Base-by-base conservation (phyloP, 202 grass and related monocot species). In the Sporobolus alterniflorus region DNA sequence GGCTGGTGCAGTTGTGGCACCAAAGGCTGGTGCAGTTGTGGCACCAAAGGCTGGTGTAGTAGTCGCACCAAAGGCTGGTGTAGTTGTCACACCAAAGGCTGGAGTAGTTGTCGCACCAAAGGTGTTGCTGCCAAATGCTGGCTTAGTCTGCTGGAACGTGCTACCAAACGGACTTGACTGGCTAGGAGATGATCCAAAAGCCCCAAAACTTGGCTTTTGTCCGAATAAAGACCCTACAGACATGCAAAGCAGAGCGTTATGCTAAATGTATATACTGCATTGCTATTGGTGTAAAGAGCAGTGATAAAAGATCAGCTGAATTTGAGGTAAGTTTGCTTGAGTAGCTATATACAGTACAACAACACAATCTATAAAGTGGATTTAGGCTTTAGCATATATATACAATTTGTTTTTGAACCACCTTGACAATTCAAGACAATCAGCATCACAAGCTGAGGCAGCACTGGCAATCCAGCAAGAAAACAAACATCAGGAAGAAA, bases 211-310 rank as follows among this genome's bases (percentile, higher is more conserved):
- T 76, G 91, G 81, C 83, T 90, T 98, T 55, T 98, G 92, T 78
- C 90, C 95, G 40, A 95, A 97, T 49, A 94, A 84, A 82, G 92
- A 95, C 79, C 90, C 95, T 98, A 70, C 30, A 93, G 84, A 71
- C 25, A 63, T 77, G 55, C 48, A 50, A 13, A 75, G 44, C 30
- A 57, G 25, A 80, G 50, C n/a, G 11, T 80, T 44, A 82, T 1
- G 82, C 59, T 33, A 71, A 54, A 80, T 42, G 42, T 79, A 80
- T 63, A 61, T 78, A 77, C 26, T 11, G 18, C 30, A 82, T 57
- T 73, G 64, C 5, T 50, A 25, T 64, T 34, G 44, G 18, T 42
- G 11, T 46, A 41, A 84, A 75, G 76, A 56, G 47, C 46, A 81
- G 67, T 32, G 52, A 57, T 34, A 67, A 59, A 85, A 84, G 79